phyloP scores from a whole-genome alignment of 306 rosid genomes.

The Trifolium repens region DNA sequence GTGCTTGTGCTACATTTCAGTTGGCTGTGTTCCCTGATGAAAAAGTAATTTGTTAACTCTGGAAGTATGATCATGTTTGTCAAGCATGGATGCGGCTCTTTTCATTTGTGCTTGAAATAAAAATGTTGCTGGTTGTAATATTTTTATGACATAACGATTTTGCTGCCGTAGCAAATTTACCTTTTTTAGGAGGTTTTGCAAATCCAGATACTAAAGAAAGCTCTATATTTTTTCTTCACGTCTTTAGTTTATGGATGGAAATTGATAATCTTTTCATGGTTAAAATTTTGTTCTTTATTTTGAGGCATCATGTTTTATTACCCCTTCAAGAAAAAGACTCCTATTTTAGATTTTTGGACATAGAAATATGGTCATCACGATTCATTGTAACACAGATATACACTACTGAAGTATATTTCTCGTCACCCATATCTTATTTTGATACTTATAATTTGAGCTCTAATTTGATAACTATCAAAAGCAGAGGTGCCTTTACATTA shows the following conservation, averaged over 20 bases:
- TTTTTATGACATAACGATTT: neutral
- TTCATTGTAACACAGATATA: no score
- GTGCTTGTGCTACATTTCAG: conserved; percentile 2
- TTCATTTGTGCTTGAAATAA: conserved; percentile 9
- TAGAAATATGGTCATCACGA: no score
- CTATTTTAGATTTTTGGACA: no score
- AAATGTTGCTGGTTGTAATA: conserved; percentile 11
- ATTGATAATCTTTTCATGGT: neutral
- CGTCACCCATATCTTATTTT: no score
- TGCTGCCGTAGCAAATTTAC: conserved; percentile 14
- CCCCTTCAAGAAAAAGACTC: no score
- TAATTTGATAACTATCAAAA: no score
- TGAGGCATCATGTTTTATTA: no score
- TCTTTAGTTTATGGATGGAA: neutral
- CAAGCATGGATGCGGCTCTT: neutral
- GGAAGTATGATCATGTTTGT: neutral
- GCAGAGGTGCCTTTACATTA: no score
- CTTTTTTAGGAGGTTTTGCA: neutral
- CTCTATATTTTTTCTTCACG: neutral
- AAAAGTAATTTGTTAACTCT: conserved; percentile 3
- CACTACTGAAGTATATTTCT: no score
- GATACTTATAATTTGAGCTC: no score
- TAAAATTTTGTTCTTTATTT: neutral
- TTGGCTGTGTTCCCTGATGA: conserved; percentile 12
- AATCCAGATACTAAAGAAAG: neutral